phyloP scores from a whole-genome alignment of 495 filamentous ascomycete genomes.

The Friedmanniomyces simplex region DNA sequence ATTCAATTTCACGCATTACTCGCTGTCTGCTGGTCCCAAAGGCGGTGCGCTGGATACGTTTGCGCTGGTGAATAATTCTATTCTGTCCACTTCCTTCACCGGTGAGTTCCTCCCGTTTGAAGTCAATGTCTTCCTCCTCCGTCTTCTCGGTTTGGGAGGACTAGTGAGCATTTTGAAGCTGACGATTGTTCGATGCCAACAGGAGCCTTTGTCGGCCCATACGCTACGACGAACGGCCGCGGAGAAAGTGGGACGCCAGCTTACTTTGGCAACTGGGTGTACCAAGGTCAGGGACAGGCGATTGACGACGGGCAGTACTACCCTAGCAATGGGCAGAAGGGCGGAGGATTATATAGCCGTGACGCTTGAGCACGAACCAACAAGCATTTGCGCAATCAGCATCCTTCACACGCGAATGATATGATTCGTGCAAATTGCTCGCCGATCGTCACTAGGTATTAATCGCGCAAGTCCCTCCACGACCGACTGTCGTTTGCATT shows the following conservation, averaged over 20 bases:
- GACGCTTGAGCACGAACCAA: neutral
- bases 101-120: neutral
- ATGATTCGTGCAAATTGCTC: neutral
- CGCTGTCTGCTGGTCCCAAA: slow-evolving; percentile 36
- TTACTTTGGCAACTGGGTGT: slow-evolving; percentile 40
- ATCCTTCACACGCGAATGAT: neutral
- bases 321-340: neutral
- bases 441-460: neutral
- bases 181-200: no score
- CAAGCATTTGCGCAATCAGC: no score
- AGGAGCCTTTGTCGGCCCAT: slow-evolving; percentile 40
- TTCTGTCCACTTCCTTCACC: neutral
- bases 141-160: no score
- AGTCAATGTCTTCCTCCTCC: no score
- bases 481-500: neutral
- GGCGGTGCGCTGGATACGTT: slow-evolving; percentile 37
- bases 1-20: slow-evolving; percentile 37
- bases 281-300: slow-evolving; percentile 17
- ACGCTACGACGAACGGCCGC: slow-evolving; percentile 44
- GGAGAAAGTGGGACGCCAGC: slow-evolving; percentile 33
- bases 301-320: slow-evolving; percentile 1
- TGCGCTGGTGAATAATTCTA: neutral
- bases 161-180: no score
- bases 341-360: neutral
- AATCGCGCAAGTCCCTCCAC: neutral